Evolutionary conservation across 1,139 yeast genomes (phyloP).

Genomic region (Groenewaldozyma auringiensis): DNA sequence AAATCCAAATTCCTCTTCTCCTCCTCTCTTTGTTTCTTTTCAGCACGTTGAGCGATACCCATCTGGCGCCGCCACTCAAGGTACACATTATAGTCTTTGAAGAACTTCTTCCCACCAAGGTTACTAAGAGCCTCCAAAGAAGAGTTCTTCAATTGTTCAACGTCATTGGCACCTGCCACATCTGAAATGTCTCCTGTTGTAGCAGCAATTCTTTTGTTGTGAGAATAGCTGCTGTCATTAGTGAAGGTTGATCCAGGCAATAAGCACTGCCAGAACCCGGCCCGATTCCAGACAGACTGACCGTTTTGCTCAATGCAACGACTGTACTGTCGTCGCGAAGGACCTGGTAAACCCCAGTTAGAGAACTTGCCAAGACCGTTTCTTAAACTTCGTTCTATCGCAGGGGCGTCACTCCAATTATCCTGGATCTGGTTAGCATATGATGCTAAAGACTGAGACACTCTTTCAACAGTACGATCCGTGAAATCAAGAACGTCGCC

Average conservation of each 20-base stretch:
- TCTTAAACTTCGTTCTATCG: neutral
- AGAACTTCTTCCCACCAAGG: constrained; percentile 31
- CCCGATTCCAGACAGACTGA: constrained; percentile 64
- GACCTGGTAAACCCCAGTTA: constrained; percentile 49
- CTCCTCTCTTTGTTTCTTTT: constrained; percentile 11
- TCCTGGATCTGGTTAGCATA: constrained; percentile 13
- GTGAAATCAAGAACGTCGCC: constrained; percentile 18
- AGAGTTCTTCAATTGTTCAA: constrained; percentile 5
- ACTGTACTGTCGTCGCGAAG: constrained; percentile 52
- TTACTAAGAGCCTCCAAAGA: neutral
- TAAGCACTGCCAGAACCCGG: constrained; percentile 81
- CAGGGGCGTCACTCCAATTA: constrained; percentile 1
- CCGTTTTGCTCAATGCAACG: constrained; percentile 61
- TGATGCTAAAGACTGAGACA: constrained; percentile 11
- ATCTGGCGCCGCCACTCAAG: constrained; percentile 61
- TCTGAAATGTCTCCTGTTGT: neutral
- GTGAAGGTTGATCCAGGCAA: constrained; percentile 45
- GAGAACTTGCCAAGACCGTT: constrained; percentile 1
- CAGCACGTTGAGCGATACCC: constrained; percentile 37
- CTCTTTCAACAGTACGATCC: constrained; percentile 15
- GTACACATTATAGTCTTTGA: constrained; percentile 55
- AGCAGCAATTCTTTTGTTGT: constrained; percentile 3
- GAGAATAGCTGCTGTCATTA: neutral
- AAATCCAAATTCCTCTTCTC: constrained; percentile 16
- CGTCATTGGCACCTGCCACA: constrained; percentile 4